These are phyloP conservation scores for Rhododendron molle DNA, from an alignment of 148 eudicot species.

Conservation along the genomic window DNA sequence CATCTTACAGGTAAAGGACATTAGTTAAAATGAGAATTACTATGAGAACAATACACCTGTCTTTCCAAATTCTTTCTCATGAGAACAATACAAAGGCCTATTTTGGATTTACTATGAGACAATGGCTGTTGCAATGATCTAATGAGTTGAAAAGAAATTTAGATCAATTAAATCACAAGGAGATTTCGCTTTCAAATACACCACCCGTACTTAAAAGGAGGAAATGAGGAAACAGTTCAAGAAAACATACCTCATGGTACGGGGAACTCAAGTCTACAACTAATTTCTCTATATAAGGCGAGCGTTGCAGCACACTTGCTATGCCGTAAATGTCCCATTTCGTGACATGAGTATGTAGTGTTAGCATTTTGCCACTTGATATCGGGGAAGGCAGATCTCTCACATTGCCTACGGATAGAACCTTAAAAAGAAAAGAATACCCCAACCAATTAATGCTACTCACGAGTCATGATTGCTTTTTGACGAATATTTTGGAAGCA, in stretches of 20 bases:
- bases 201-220: background rate
- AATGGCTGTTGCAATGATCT: background rate
- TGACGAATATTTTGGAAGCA: background rate
- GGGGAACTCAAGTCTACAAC: no score
- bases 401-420: background rate
- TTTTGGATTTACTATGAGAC: background rate
- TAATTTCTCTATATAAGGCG: no score
- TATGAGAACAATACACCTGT: no score
- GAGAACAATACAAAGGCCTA: no score
- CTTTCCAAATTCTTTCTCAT: no score
- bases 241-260: background rate
- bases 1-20: no score
- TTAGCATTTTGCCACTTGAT: background rate
- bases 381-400: background rate
- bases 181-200: background rate
- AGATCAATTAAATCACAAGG: background rate
- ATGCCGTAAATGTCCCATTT: no score
- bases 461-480: background rate
- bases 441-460: background rate
- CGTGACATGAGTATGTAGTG: background rate
- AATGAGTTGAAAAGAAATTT: background rate
- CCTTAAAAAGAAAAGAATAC: background rate
- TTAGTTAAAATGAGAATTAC: no score
- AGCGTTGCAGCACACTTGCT: no score
- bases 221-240: background rate